Base-by-base conservation (phyloP, 2,329 filamentous ascomycete genomes). In the Hymenoscyphus infarciens region DNA sequence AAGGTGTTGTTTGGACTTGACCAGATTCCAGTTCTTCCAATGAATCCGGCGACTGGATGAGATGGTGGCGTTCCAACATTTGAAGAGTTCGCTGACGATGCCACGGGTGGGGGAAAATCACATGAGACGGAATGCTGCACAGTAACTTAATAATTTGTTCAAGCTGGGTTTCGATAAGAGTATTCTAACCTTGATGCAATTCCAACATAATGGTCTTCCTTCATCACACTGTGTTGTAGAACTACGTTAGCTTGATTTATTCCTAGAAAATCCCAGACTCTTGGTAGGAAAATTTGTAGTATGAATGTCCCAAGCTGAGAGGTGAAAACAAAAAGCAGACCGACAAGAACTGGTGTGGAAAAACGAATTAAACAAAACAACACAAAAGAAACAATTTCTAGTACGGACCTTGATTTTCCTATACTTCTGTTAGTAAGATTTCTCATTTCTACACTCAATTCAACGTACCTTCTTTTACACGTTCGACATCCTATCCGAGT, bases 181-280 rank as follows among this genome's bases (percentile, higher is more conserved):
- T 2, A 22, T 1, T 25, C 42, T 22, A 49, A 49, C 42, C 42
- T 49, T 49, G 38, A 74, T 72, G 67, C 76, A 78, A 65, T 77
- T 77, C 39, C 72, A 69, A 60, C 76, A 78, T 45, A 73, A 70
- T 15, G 76, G 75, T 55, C 70, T 71, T 16, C 70, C 64, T 62
- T 78, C 76, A 62, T 77, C 76, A 63, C 76, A 78, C 75, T 77
- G n/a, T 22, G 3, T 22, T 4, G 25, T 31, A n/a, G 5, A 56
- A 56, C 38, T 11, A 22, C 2, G 33, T 56, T 22, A 59, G 39
- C 57, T 27, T 22, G 25, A 1, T 38, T 39, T 16, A 16, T 35
- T 45, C 16, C 4, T 27, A 39, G n/a, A 5, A 49, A 49, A 3
- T 49, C 11, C n/a, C 10, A 49, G 13, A 22, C 42, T 45, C n/a